Base-by-base conservation (phyloP, 1,284 basidiomycete genomes). In the Golubevia pallescens region DNA sequence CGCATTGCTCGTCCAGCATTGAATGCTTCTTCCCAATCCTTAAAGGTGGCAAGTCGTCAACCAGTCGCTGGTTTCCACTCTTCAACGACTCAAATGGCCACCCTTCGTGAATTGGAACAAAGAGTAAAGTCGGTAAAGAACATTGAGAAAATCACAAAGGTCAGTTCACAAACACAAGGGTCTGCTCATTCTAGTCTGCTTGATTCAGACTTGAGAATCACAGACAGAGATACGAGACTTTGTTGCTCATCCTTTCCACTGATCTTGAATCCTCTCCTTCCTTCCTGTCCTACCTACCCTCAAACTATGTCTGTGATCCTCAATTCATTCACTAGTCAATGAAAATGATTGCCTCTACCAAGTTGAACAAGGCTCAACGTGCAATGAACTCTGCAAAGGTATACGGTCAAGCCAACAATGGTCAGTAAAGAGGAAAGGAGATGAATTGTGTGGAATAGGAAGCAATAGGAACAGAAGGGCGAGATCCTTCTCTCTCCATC, bases 101-200 rank as follows among this genome's bases (percentile, higher is more conserved):
- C 96, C 68, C 92, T 99, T 77, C 92, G 95, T 85, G 96, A 99
- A 88, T 93, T 98, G 84, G 97, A 99, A 89, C 88, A 93, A 87
- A 92, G 96, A 77, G 90, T 95, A 88, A 97, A 98, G 91, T 97
- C 94, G 66, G 96, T 98, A 86, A 90, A 90, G 87, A 98, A 87
- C 83, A 97, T 97, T 86, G 93, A 96, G 90, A 97, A 97, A 93
- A 97, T 97, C 89, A 97, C 95, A 74, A 95, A 96, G 90, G 93
- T 95, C 81, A 69, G 90, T 87, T 58, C n/a, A 23, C 19, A 52
- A 24, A 10, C 5, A n/a, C 54, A 38, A n/a, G 14, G 20, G 57
- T 16, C 65, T 5, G 54, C 55, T 56, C 60, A 38, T 34, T 58
- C 13, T 42, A 16, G 24, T 21, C 4, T 34, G 48, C 13, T 23